Base-by-base conservation (phyloP, 225 moss, liverwort and hornwort genomes). In the Physcomitrellopsis africana region DNA sequence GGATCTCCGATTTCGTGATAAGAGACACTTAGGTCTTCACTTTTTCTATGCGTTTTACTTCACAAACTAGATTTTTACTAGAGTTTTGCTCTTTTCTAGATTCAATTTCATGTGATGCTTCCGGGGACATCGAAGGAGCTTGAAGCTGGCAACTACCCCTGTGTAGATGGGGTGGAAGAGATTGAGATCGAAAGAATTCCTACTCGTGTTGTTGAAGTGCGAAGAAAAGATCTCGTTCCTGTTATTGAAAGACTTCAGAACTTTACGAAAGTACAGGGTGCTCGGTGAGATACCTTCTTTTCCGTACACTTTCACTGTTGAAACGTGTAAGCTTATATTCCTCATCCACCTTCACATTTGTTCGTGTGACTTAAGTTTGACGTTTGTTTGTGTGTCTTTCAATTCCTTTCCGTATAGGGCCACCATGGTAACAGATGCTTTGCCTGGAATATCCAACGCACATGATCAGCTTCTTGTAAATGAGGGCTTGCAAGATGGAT, bases 151-250 rank as follows among this genome's bases (percentile, higher is more conserved):
- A 37, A 37, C 46, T 60, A n/a, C 67, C 49, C 73, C 60, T 10
- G 49, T 78, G 59, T 51, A 65, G 89, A 84, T 49, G 73, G 23
- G 26, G 47, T 72, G 62, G 92, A 85, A 64, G 92, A 93, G 64
- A 84, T 85, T 60, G 92, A 93, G 68, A 87, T 93, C 68, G 92
- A 93, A 64, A 86, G 80, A 74, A 75, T 93, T 61, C 85, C 86
- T 52, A 90, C 90, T 60, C 88, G 88, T 14, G 63, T 85, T 26
- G 88, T 93, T 23, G 92, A 90, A 75, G 92, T 93, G 42, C 88
- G 92, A 17, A 83, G 88, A 72, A 93, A 90, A 67, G 92, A 93
- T 73, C 72, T 93, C 63, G 92, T 92, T 26, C 90, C 90, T 62
- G 92, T 90, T 8, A 88, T 93, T 76, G 88, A 93, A 78, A 89